A percentile compares a stretch with the other conserved stretches of the same genome.
Conservation (phyloP, 202 grass and related monocot genomes). For the Carex arenaria region DNA sequence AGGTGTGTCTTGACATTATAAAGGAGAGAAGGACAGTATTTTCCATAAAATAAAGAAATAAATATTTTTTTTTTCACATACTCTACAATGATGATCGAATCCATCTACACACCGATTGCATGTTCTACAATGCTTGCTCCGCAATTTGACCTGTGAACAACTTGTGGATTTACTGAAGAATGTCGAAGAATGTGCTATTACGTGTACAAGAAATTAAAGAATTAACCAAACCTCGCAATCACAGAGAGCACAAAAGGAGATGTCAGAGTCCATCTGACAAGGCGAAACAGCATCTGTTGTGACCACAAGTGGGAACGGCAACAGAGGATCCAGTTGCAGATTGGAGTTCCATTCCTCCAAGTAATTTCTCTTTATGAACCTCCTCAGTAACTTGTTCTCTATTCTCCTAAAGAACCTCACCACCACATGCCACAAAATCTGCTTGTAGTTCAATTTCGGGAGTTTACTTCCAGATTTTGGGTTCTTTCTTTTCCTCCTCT, state of each 20-base stretch:
- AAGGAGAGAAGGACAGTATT: background rate
- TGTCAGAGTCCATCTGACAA: slow-evolving; percentile 48
- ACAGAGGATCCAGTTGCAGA: slow-evolving; percentile 73
- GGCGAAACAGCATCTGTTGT: slow-evolving; percentile 64
- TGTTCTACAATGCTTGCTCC: slow-evolving; percentile 94
- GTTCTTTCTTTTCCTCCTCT: slow-evolving; percentile 41
- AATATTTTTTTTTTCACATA: slow-evolving; percentile 21
- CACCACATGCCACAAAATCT: slow-evolving; percentile 55
- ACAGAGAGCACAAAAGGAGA: slow-evolving; percentile 81
- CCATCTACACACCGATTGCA: slow-evolving; percentile 91
- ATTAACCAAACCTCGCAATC: slow-evolving; percentile 61
- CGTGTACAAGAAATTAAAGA: slow-evolving; percentile 1
- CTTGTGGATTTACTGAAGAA: background rate
- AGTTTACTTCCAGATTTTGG: slow-evolving; percentile 37
- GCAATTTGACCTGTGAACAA: slow-evolving; percentile 62
- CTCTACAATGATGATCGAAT: slow-evolving; percentile 99
- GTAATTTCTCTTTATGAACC: slow-evolving; percentile 84
- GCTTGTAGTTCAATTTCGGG: slow-evolving; percentile 69
- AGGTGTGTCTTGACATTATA: background rate
- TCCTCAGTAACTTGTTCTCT: slow-evolving; percentile 53
- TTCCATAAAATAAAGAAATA: background rate
- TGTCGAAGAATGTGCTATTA: background rate
- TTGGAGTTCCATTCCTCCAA: slow-evolving; percentile 67
- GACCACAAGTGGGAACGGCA: slow-evolving; percentile 76
- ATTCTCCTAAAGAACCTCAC: slow-evolving; percentile 43